Conservation (phyloP, 495 filamentous ascomycete species). For the Pseudoneurospora amorphoporcata region DNA sequence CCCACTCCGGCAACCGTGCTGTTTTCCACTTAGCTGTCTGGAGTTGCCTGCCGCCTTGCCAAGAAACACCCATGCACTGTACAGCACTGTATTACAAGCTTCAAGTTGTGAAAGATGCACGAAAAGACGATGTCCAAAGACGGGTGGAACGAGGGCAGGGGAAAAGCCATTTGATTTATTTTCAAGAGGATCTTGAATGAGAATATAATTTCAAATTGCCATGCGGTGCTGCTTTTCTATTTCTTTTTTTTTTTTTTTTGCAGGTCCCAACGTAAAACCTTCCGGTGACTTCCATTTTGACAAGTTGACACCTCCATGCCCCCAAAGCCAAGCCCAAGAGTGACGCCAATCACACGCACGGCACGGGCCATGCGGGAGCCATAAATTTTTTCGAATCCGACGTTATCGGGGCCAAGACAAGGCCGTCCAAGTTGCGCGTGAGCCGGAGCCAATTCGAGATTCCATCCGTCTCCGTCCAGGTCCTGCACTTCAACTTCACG, state of each 20-base stretch:
- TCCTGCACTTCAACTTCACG: not conserved
- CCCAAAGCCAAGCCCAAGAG: not conserved
- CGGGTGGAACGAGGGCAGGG: not conserved
- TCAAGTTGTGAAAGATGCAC: not conserved
- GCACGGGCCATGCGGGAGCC: constrained; percentile 5
- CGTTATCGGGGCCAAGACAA: constrained; percentile 8
- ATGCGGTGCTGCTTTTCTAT: not conserved
- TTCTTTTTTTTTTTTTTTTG: no score
- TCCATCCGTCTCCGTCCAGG: not conserved
- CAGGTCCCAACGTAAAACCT: not conserved
- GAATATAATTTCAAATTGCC: not conserved
- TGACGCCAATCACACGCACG: constrained; percentile 12
- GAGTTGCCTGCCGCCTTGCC: not conserved
- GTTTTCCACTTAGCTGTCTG: not conserved
- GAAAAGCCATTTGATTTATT: not conserved
- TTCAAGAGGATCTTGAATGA: not conserved
- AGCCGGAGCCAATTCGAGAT: constrained; percentile 7
- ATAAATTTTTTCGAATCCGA: constrained; percentile 20
- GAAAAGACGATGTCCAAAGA: not conserved
- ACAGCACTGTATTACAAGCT: not conserved
- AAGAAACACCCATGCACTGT: not conserved
- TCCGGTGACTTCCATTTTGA: not conserved
- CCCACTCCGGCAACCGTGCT: not conserved
- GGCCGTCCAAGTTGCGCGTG: not conserved
- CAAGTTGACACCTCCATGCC: not conserved